A percentile compares a stretch with the other conserved stretches of the same genome.
Conservation (phyloP, 75 land plant genomes). For the Gnetum montanum region DNA sequence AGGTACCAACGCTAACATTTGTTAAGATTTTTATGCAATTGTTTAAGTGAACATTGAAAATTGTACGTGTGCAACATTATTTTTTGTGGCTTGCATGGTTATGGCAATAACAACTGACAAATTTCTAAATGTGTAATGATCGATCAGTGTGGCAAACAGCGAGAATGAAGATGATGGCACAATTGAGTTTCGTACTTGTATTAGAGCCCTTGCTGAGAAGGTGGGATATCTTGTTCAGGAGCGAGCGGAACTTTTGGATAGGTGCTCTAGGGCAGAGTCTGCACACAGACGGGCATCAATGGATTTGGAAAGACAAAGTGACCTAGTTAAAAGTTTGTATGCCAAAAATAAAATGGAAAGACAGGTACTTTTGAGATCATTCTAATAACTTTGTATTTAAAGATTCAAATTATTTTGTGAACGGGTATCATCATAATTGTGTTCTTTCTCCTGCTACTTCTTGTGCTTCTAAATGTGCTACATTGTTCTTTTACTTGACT, state of each 20-base stretch:
- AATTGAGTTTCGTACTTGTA: constrained; percentile 58
- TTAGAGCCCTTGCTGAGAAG: constrained; percentile 72
- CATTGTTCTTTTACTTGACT: not conserved
- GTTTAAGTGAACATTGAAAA: constrained; percentile 1
- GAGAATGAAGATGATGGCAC: constrained; percentile 65
- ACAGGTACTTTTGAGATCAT: too few species aligned
- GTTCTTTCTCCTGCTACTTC: not conserved
- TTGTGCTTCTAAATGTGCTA: not conserved
- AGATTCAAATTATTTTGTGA: too few species aligned
- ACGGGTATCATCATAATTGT: not conserved
- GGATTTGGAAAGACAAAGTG: constrained; percentile 72
- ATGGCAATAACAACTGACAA: too few species aligned
- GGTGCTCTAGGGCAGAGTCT: constrained; percentile 52
- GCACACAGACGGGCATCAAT: constrained; percentile 42
- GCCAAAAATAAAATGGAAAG: constrained; percentile 80
- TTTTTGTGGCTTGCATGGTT: too few species aligned
- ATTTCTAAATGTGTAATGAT: too few species aligned
- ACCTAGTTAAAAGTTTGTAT: constrained; percentile 64
- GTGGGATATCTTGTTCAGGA: constrained; percentile 52
- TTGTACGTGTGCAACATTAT: constrained; percentile 8
- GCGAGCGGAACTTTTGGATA: constrained; percentile 61
- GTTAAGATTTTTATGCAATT: too few species aligned
- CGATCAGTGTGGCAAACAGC: too few species aligned
- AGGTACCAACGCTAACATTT: constrained; percentile 63
- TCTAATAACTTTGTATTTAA: not conserved